Conservation (phyloP, 768 basidiomycete genomes). For the Flagelloscypha sp. region DNA sequence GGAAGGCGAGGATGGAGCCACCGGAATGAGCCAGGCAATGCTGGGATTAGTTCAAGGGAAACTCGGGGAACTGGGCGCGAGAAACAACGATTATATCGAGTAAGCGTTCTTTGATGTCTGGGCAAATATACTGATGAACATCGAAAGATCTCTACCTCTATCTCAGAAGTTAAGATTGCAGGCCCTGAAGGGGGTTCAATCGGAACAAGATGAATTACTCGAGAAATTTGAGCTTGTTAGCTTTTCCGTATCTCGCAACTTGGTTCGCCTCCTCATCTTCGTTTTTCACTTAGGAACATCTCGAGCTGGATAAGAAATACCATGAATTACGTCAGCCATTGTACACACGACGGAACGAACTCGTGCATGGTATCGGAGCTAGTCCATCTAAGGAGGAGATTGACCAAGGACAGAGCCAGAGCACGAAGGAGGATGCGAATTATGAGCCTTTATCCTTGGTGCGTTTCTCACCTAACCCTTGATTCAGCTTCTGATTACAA, state of each 20-base stretch:
- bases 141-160: not conserved
- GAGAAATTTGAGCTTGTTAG: too few species aligned
- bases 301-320: slow-evolving; percentile 95
- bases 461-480: slow-evolving; percentile 28
- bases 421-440: slow-evolving; percentile 67
- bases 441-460: slow-evolving; percentile 56
- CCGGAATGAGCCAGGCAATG: slow-evolving; percentile 54
- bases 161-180: slow-evolving; percentile 64
- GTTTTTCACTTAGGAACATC: slow-evolving; percentile 92
- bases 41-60: slow-evolving; percentile 83
- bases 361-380: slow-evolving; percentile 72
- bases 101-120: slow-evolving; percentile 69
- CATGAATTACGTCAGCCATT: slow-evolving; percentile 72
- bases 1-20: slow-evolving; percentile 53
- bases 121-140: too few species aligned
- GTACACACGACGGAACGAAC: slow-evolving; percentile 76
- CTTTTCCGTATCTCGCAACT: too few species aligned
- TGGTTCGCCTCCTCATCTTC: too few species aligned
- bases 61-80: slow-evolving; percentile 78
- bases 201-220: slow-evolving; percentile 87
- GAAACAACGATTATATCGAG: slow-evolving; percentile 94
- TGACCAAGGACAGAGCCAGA: slow-evolving; percentile 65
- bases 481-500: too few species aligned
- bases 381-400: slow-evolving; percentile 77
- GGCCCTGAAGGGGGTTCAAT: slow-evolving; percentile 88